These are phyloP conservation scores for Daldinia loculata DNA, from an alignment of 495 filamentous ascomycete species.

Conservation along the genomic window DNA sequence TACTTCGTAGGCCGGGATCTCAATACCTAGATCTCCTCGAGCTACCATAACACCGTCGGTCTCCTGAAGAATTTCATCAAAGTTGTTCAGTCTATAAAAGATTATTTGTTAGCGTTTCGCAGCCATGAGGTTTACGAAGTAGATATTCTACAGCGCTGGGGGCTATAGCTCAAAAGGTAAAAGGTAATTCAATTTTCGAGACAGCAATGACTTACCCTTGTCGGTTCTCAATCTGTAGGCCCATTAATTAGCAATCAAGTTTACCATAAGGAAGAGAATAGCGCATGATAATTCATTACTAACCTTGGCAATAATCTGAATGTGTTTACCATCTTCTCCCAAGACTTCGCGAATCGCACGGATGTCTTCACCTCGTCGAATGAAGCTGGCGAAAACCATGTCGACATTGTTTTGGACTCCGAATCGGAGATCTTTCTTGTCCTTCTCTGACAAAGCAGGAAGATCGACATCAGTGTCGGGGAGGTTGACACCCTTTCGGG, in stretches of 20 bases:
- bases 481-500: slow-evolving; percentile 97
- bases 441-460: slow-evolving; percentile 97
- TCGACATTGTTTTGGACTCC: slow-evolving; percentile 98
- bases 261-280: not conserved
- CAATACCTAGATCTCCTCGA: slow-evolving; percentile 97
- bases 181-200: not conserved
- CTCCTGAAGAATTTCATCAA: slow-evolving; percentile 93
- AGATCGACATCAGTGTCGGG: slow-evolving; percentile 99
- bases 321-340: slow-evolving; percentile 90
- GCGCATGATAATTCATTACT: not conserved
- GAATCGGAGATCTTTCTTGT: slow-evolving; percentile 89
- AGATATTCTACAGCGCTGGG: not conserved
- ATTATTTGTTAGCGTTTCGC: slow-evolving; percentile 14
- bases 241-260: slow-evolving; percentile 9
- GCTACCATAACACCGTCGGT: slow-evolving; percentile 99
- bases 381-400: slow-evolving; percentile 99
- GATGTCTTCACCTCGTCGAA: slow-evolving; percentile 92
- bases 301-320: slow-evolving; percentile 96
- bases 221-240: slow-evolving; percentile 87
- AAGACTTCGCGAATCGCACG: slow-evolving; percentile 88
- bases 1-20: slow-evolving; percentile 97
- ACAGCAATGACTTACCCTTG: slow-evolving; percentile 65
- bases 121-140: not conserved
- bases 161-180: not conserved
- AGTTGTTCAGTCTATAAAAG: slow-evolving; percentile 76